Conservation (phyloP, 495 filamentous ascomycete species). For the Penicillium psychrofluorescens region DNA sequence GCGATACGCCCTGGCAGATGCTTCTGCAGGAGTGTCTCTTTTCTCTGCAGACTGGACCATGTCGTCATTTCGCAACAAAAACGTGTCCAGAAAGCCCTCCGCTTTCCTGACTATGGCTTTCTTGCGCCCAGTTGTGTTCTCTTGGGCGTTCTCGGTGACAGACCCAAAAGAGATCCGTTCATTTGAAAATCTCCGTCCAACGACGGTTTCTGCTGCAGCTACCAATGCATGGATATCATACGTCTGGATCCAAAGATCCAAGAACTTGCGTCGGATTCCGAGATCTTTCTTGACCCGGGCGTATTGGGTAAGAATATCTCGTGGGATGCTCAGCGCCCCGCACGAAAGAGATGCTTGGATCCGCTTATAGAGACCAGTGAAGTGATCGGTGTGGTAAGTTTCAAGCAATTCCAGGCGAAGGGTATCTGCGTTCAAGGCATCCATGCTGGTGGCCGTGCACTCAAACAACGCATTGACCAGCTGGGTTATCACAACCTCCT, state of each 20-base stretch:
- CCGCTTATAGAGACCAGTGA: conserved; percentile 49
- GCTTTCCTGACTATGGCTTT: conserved; percentile 34
- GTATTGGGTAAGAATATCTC: conserved; percentile 37
- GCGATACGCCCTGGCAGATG: conserved; percentile 40
- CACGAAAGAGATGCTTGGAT: conserved; percentile 57
- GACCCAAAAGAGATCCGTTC: neutral
- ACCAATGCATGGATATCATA: conserved; percentile 46
- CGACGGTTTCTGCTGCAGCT: conserved; percentile 51
- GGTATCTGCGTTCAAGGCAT: conserved; percentile 17
- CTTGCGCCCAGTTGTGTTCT: neutral
- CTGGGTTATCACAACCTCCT: conserved; percentile 56
- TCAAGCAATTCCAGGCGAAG: conserved; percentile 39
- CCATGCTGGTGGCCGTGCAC: conserved; percentile 9
- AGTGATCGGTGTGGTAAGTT: conserved; percentile 48
- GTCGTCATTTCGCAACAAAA: conserved; percentile 55
- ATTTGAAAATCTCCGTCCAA: conserved; percentile 45
- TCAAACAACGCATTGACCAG: conserved; percentile 52
- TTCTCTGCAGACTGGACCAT: conserved; percentile 10
- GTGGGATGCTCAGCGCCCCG: conserved; percentile 52
- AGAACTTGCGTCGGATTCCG: conserved; percentile 49
- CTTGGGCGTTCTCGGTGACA: neutral
- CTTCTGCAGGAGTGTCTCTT: conserved; percentile 28
- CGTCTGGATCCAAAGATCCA: conserved; percentile 50
- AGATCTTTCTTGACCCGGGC: conserved; percentile 49
- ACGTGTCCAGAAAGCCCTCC: conserved; percentile 48